These are phyloP conservation scores for Lactarius evosmus DNA, from an alignment of 768 basidiomycete species.

Conservation along the genomic window DNA sequence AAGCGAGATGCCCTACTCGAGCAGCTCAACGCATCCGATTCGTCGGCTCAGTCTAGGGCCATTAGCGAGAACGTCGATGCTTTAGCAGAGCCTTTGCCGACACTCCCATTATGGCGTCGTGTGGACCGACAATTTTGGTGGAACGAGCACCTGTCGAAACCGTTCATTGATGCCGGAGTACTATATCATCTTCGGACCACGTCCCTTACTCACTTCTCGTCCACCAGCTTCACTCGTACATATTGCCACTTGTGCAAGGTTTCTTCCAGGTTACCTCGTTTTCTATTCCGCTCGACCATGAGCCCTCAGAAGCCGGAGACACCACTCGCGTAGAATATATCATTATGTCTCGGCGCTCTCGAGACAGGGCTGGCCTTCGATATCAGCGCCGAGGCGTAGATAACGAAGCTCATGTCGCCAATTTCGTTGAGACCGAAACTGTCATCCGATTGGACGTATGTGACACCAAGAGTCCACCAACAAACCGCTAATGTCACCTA, in stretches of 20 bases:
- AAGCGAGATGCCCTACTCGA: slow-evolving; percentile 57
- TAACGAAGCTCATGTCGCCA: slow-evolving; percentile 89
- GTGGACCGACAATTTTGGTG: slow-evolving; percentile 94
- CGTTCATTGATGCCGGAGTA: slow-evolving; percentile 86
- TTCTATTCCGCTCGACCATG: slow-evolving; percentile 49
- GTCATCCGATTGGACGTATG: slow-evolving; percentile 77
- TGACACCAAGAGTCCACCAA: slow-evolving; percentile 3
- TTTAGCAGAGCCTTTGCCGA: slow-evolving; percentile 68
- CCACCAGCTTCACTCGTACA: slow-evolving; percentile 72
- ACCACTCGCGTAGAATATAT: slow-evolving; percentile 63
- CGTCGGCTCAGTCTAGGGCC: slow-evolving; percentile 31
- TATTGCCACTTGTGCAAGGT: slow-evolving; percentile 92
- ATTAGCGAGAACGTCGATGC: slow-evolving; percentile 44
- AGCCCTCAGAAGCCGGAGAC: slow-evolving; percentile 39
- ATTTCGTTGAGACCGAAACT: slow-evolving; percentile 94
- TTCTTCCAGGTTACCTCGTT: slow-evolving; percentile 79
- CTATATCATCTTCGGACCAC: slow-evolving; percentile 26
- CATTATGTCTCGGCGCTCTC: slow-evolving; percentile 80
- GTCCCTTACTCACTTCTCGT: slow-evolving; percentile 4
- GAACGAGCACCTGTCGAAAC: slow-evolving; percentile 86
- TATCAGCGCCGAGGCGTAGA: slow-evolving; percentile 96
- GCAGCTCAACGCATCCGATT: slow-evolving; percentile 52
- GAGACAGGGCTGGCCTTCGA: slow-evolving; percentile 86
- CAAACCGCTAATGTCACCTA: not conserved
- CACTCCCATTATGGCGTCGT: slow-evolving; percentile 85